Base-by-base conservation (phyloP, 768 basidiomycete genomes). In the Tulasnella sp. region DNA sequence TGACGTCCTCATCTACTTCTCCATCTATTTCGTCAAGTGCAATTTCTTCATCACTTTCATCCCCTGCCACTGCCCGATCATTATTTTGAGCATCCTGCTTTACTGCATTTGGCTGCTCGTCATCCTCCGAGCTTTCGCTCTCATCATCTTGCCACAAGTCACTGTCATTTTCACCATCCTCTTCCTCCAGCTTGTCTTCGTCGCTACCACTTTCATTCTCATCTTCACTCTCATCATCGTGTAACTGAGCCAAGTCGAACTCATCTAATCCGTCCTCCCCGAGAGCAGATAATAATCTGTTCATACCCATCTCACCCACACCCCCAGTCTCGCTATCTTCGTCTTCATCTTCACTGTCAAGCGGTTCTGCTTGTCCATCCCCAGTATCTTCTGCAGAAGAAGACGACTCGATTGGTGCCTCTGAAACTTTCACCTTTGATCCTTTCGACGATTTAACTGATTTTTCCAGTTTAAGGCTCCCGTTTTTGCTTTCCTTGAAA, bases 251-350 rank as follows among this genome's bases (percentile, higher is more conserved):
- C 50, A 70, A 68, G 43, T 76, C 81, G 59, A 77, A 74, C 20
- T 83, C 80, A 58, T 81, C 75, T 53, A 82, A 61, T 1, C 74
- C 78, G 54, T 82, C 77, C 19, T 81, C 79, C 10, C 78, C 80
- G 24, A 80, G 62, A 8, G 75, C 70, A 13, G 71, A 69, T 66
- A 79, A 70, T 4, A 79, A 66, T 40, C 71, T 65, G 57, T 70
- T 66, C 72, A 77, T 72, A n/a, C 77, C 78, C 57, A 70, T 69
- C 56, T 75, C 72, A 57, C 77, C 73, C 4, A 77, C 66, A 24
- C 69, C 75, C 8, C 68, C 75, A 40, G 22, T 46, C 3, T 48
- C 53, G 10, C 48, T 52, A 19, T 53, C 57, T 4, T 56, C 58
- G 16, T 58, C 56, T 28, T 62, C 57, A 5, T 32, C 42, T 25